phyloP scores from a whole-genome alignment of 169 alveolate genomes.

The Besnoitia besnoiti region DNA sequence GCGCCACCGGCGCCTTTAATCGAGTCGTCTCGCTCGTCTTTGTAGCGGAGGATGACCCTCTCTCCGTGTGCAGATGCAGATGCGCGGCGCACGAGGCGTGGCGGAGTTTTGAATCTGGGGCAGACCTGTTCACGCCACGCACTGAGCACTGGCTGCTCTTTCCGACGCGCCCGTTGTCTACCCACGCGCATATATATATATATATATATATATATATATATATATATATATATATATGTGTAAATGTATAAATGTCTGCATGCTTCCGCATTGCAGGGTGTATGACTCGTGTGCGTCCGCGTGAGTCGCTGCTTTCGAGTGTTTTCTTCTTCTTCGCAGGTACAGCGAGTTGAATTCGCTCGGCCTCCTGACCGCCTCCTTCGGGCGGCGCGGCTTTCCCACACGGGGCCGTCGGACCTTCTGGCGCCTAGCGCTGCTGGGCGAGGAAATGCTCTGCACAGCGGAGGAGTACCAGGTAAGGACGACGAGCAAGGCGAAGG shows the following conservation, averaged over 20 bases:
- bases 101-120: neutral
- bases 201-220: neutral
- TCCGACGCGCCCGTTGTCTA: neutral
- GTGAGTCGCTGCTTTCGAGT: neutral
- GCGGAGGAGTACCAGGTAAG: slow-evolving; percentile 18
- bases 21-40: too few relatives aligned
- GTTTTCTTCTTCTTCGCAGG: neutral
- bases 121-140: neutral
- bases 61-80: too few relatives aligned
- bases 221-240: neutral
- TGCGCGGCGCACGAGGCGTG: neutral
- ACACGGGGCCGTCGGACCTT: slow-evolving; percentile 11
- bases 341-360: slow-evolving; percentile 31
- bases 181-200: neutral
- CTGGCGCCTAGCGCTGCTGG: slow-evolving; percentile 10
- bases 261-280: neutral
- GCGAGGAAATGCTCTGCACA: slow-evolving; percentile 25
- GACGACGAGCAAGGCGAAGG: too few relatives aligned
- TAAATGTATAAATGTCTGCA: neutral
- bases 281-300: neutral
- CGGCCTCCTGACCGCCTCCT: neutral
- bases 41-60: too few relatives aligned
- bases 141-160: neutral
- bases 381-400: slow-evolving; percentile 32
- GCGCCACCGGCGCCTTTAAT: too few relatives aligned